Percentiles rank a stretch among this genome's conserved stretches.
These are phyloP conservation scores for Sugiyamaella chiloensis DNA, from an alignment of 805 yeast species.

Conservation along the genomic window DNA sequence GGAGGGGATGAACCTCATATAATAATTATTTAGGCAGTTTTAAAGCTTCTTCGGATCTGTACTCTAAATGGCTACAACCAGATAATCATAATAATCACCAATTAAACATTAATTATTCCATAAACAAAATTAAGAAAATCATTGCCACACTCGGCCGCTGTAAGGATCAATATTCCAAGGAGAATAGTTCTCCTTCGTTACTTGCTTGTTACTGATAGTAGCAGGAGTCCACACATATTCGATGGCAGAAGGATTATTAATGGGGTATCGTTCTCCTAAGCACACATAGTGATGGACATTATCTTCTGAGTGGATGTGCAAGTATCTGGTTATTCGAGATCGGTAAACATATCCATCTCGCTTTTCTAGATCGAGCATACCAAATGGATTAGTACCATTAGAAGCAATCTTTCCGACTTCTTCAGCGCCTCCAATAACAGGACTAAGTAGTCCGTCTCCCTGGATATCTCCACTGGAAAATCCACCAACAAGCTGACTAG, in stretches of 20 bases:
- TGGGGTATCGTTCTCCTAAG: background rate
- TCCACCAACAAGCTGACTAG: background rate
- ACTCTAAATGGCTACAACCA: too few species aligned
- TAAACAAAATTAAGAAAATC: too few species aligned
- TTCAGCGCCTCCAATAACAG: too few species aligned
- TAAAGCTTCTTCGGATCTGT: too few species aligned
- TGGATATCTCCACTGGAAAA: background rate
- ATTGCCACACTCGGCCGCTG: constrained; percentile 43
- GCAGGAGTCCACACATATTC: background rate
- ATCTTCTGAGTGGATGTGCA: background rate
- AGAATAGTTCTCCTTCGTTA: background rate
- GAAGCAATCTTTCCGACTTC: too few species aligned
- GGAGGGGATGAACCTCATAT: too few species aligned
- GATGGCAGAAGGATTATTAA: background rate
- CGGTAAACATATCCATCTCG: background rate
- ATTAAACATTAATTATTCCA: too few species aligned
- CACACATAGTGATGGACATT: background rate
- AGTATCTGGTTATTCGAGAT: background rate
- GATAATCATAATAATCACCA: too few species aligned
- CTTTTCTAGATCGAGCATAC: too few species aligned
- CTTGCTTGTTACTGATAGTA: background rate
- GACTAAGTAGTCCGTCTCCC: background rate
- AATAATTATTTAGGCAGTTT: too few species aligned
- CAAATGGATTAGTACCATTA: too few species aligned
- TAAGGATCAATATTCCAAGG: background rate